phyloP scores from a whole-genome alignment of 169 alveolate genomes.

The Cryptosporidium bovis region DNA sequence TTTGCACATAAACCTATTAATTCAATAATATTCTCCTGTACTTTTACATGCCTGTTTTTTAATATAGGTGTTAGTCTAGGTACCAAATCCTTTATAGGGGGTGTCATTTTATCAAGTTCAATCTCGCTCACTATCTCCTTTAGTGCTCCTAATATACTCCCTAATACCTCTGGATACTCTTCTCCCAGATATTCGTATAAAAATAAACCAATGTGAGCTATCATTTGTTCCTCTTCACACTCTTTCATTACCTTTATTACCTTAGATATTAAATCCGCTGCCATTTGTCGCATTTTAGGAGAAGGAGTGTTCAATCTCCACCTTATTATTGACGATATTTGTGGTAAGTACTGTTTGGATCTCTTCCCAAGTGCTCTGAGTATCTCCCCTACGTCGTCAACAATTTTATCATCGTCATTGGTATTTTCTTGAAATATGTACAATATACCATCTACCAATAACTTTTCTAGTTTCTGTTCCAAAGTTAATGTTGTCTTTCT shows the following conservation, averaged over 20 bases:
- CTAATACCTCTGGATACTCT: conserved; percentile 99
- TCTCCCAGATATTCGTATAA: conserved; percentile 98
- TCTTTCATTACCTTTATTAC: conserved; percentile 96
- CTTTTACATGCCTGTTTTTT: conserved; percentile 99
- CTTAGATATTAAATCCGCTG: conserved; percentile 97
- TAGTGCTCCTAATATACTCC: conserved; percentile 97
- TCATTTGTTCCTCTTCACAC: conserved; percentile 97
- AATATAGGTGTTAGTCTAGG: conserved; percentile 99
- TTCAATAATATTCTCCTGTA: conserved; percentile 96
- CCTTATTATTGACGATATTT: conserved; percentile 97
- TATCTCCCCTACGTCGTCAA: conserved; percentile 97
- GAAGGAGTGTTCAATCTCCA: conserved; percentile 96
- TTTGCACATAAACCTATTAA: conserved; percentile 99
- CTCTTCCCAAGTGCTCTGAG: conserved; percentile 96
- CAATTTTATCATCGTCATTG: conserved; percentile 92
- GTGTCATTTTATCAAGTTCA: conserved; percentile 98
- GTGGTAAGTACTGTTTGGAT: conserved; percentile 96
- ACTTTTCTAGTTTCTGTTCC: conserved; percentile 95
- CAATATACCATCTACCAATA: conserved; percentile 97
- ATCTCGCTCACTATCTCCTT: conserved; percentile 98
- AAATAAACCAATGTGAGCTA: conserved; percentile 96
- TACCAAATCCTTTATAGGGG: conserved; percentile 98
- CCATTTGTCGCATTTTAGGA: conserved; percentile 97
- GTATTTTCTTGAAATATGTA: conserved; percentile 97
- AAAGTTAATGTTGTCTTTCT: conserved; percentile 94